Evolutionary conservation across 305 asterid genomes (phyloP), one percentile per base, ranked within the genome.

Genomic region (Fraxinus velutina): DNA sequence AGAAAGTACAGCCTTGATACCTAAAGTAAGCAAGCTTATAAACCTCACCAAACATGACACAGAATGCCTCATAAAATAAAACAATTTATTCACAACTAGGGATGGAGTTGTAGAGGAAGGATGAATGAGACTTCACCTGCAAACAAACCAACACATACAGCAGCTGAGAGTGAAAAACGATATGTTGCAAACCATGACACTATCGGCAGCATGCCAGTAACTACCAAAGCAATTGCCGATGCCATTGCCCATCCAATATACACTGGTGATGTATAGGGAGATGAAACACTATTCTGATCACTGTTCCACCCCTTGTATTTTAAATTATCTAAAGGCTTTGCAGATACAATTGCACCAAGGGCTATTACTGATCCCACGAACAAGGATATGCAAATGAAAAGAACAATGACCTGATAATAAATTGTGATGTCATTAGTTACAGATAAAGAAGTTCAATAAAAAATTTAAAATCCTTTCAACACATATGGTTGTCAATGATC

Each of bases 171-270:
- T 79, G 98, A 92, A 85, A 96, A 96, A 21, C 97, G 95, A 71
- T 96, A 96, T 2, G 98, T 96, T 71, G 98, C 94, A 83, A 96
- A 96, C 99, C 99, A 96, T 50, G 99, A 96, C 78, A 91, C 92
- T 75, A 96, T 91, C 2, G 99, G 98, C 88, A 96, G 91, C 87
- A 92, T 88, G 71, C 99, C 99, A 50, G 96, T 96, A 78, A 92
- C 91, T 82, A 89, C 71, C 83, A 96, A 87, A 72, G 98, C 98
- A 83, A 96, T 91, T 78, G 90, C 94, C 82, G 98, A 91, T 85
- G 98, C 97, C 88, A 93, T 86, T 81, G 99, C 98, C 98, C 99
- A 96, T 77, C 98, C 99, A 82, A 96, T 83, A 89, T 94, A 96
- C 79, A 91, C 83, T 37, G 99, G 87, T 37, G 99, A 96, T 84